These are phyloP conservation scores for Byssochlamys sp. DNA, from an alignment of 2,329 filamentous ascomycete genomes.

Conservation along the genomic window DNA sequence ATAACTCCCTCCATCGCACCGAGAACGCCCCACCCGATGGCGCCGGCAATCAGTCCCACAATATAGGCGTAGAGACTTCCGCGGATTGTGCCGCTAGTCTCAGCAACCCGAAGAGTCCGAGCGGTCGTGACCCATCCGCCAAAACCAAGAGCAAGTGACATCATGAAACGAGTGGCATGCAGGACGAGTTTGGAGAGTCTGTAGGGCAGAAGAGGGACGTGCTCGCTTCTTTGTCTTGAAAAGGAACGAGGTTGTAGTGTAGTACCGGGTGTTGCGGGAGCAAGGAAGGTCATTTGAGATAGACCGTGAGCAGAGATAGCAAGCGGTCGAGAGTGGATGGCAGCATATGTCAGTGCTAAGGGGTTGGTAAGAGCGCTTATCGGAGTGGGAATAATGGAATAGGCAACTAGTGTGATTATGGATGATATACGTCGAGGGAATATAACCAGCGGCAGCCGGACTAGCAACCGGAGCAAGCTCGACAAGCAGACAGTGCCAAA, in stretches of 20 bases:
- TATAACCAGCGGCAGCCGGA: conserved; percentile 75
- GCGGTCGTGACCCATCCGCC: conserved; percentile 95
- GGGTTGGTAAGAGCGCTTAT: conserved; percentile 82
- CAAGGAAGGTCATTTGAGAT: conserved; percentile 71
- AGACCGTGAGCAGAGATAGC: conserved; percentile 67
- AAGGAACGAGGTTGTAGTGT: conserved; percentile 42
- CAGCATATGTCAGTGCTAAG: conserved; percentile 80
- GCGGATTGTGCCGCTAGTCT: conserved; percentile 40
- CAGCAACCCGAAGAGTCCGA: conserved; percentile 58
- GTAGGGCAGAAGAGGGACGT: conserved; percentile 65
- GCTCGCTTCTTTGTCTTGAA: conserved; percentile 31
- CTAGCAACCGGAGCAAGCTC: conserved; percentile 66
- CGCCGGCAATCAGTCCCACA: conserved; percentile 80
- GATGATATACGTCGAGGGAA: conserved; percentile 67
- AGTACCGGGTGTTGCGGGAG: conserved; percentile 58
- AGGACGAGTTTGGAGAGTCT: conserved; percentile 82
- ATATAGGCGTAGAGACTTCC: conserved; percentile 92
- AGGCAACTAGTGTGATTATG: conserved; percentile 60
- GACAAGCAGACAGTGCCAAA: conserved; percentile 89
- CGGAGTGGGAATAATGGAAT: conserved; percentile 73
- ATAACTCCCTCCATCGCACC: conserved; percentile 84
- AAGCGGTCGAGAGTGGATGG: conserved; percentile 82
- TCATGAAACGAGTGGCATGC: conserved; percentile 81
- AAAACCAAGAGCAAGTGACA: conserved; percentile 81
- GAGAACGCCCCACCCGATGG: conserved; percentile 88